Base-by-base conservation (phyloP, 1,284 basidiomycete species). In the Apiotrichum mycotoxinovorans region DNA sequence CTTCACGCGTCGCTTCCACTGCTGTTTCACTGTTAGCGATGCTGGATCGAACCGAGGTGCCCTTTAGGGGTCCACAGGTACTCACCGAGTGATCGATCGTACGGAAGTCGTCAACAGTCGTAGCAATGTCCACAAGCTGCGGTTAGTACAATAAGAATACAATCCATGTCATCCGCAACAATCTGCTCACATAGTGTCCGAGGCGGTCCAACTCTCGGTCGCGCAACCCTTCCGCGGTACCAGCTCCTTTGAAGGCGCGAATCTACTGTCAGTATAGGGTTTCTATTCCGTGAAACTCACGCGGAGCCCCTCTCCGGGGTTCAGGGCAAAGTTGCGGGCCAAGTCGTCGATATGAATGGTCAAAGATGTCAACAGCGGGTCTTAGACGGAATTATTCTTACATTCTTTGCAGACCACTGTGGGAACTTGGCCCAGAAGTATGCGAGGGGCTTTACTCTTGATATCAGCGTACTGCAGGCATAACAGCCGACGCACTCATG, bases 281-380 rank as follows among this genome's bases (percentile, higher is more conserved):
- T 54, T 42, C 50, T 18, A 25, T 42, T 15, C 25, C 23, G n/a
- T 17, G 1, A 23, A 14, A 54, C 65, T 37, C 50, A 74, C 73
- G 52, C 89, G 91, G 37, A 93, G 79, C 1, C 90, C 91, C 76
- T 89, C 85, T 44, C 81, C 82, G 0, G 90, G 89, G 69, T 93
- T 95, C 59, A 93, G 79, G 4, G 89, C 91, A 76, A 92, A 92
- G 70, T 91, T 91, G 34, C 89, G 83, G 51, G 86, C 84, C 83
- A 95, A 80, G 70, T 93, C 91, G 73, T 95, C 91, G 30, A 95
- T 82, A 68, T 95, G 91, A 47, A 93, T 85, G 0, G 90, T 91
- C 73, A 73, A 14, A 0, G 3, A 26, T 54, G 30, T 20, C 9
- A 41, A 11, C 40, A 52, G 52, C 27, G 3, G 14, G 20, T 17